Conservation (phyloP, 257 asterid genomes). For the Mentha longifolia region DNA sequence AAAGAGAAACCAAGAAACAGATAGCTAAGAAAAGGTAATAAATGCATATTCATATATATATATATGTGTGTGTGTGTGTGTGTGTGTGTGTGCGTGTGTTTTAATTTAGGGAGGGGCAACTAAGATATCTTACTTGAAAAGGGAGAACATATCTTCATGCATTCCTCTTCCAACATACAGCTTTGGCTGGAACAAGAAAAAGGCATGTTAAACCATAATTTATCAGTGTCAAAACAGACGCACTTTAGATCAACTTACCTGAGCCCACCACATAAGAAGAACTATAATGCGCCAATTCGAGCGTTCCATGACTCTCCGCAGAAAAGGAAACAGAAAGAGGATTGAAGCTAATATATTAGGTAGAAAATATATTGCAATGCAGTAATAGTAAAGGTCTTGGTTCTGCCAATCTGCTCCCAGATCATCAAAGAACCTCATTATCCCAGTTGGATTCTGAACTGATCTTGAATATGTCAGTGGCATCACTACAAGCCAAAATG, state of each 20-base stretch:
- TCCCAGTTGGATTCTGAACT: conserved; percentile 80
- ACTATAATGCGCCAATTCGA: conserved; percentile 71
- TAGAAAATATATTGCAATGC: conserved; percentile 79
- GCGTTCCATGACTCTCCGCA: conserved; percentile 85
- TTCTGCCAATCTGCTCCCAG: conserved; percentile 77
- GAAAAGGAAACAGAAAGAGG: conserved; percentile 77
- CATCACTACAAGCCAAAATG: conserved; percentile 89
- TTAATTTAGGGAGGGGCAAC: conserved; percentile 1
- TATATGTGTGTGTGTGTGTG: neutral
- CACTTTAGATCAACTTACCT: conserved; percentile 52
- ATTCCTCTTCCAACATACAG: conserved; percentile 98
- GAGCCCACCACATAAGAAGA: conserved; percentile 97
- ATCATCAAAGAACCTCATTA: conserved; percentile 66
- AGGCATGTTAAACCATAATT: conserved; percentile 32
- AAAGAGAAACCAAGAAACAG: conserved; percentile 2
- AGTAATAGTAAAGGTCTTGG: conserved; percentile 70
- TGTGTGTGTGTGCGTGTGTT: too few species aligned
- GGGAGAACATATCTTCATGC: conserved; percentile 95
- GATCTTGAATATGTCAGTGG: conserved; percentile 86
- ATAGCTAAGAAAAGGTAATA: conserved; percentile 7
- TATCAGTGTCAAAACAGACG: conserved; percentile 9
- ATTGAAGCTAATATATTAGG: conserved; percentile 86
- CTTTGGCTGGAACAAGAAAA: conserved; percentile 72
- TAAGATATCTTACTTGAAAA: conserved; percentile 70
- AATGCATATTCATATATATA: neutral